Evolutionary conservation across 2,329 filamentous ascomycete genomes (phyloP), one percentile per base, ranked within the genome.

Genomic region (Dactylellina cionopaga): DNA sequence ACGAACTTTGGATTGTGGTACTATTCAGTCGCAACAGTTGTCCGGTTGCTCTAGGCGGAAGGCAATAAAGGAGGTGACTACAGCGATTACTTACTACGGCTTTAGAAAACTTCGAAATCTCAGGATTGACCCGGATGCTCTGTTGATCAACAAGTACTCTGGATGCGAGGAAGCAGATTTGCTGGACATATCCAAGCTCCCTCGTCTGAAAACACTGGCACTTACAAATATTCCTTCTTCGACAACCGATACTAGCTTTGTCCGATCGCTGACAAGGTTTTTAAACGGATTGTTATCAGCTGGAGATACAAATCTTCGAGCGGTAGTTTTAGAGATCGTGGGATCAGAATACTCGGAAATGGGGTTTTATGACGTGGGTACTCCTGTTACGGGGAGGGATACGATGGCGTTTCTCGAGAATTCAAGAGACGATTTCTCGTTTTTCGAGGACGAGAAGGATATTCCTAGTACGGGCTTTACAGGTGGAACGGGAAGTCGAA

Each of bases 101-200:
- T 74, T 70, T 46, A 46, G 60, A n/a, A 75, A 69, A 9, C 60
- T 77, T 10, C 35, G 49, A 17, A 75, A 69, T 25, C 46, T 77
- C 19, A 54, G 76, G 46, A 71, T 76, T 24, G 47, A 71, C 10
- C 25, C 24, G 15, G 37, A 41, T 41, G 47, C 49, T 22, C 31
- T 58, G n/a, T 9, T 70, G 5, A 9, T 39, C 13, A 25, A 17
- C 27, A 35, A 9, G 37, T 9, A 7, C 35, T 35, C 46, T 7
- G 41, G 46, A 17, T 43, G 25, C 33, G 31, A 27, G 19, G 35
- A 46, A 5, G 33, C 7, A 4, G 35, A 47, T 15, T 31, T 71
- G 22, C 49, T 76, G n/a, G 54, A 59, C 11, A 56, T 71, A 15
- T 35, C 22, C 1, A 63, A 52, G 22, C 13, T 75, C 3, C 59